Conservation (phyloP, 2,329 filamentous ascomycete species). For the Tolypocladium paradoxum region DNA sequence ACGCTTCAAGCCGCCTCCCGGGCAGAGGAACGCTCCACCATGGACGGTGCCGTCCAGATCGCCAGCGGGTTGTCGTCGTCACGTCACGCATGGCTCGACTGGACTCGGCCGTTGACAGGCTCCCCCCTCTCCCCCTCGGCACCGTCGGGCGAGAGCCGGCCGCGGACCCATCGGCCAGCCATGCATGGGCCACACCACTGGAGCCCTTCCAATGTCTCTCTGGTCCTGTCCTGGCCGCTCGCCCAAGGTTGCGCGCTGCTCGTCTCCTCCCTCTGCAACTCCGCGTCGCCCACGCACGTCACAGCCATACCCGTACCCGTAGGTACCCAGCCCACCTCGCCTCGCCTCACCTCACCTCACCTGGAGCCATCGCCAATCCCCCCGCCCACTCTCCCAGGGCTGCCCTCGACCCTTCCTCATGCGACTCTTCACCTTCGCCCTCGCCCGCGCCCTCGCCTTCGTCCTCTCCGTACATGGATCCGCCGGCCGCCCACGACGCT, state of each 20-base stretch:
- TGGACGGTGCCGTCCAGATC: too few relatives aligned
- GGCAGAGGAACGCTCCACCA: too few relatives aligned
- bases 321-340: neutral
- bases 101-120: neutral
- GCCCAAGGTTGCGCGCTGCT: neutral
- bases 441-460: conserved; percentile 1
- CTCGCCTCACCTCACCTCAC: neutral
- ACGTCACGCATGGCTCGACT: neutral
- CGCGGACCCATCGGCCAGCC: neutral
- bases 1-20: too few relatives aligned
- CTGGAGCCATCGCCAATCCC: neutral
- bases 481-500: conserved; percentile 4
- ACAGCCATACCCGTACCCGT: neutral
- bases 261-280: neutral
- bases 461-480: conserved; percentile 7
- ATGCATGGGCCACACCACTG: neutral
- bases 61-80: too few relatives aligned
- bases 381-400: neutral
- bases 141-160: conserved; percentile 9
- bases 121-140: conserved; percentile 1
- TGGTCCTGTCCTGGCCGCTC: neutral
- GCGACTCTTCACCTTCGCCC: conserved; percentile 3
- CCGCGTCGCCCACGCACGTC: neutral
- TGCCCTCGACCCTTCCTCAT: conserved; percentile 4
- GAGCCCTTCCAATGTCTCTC: neutral